A percentile compares a stretch with the other conserved stretches of the same genome.
Evolutionary conservation across 2,329 filamentous ascomycete species (phyloP).

Genomic region (Scedosporium minutisporum): DNA sequence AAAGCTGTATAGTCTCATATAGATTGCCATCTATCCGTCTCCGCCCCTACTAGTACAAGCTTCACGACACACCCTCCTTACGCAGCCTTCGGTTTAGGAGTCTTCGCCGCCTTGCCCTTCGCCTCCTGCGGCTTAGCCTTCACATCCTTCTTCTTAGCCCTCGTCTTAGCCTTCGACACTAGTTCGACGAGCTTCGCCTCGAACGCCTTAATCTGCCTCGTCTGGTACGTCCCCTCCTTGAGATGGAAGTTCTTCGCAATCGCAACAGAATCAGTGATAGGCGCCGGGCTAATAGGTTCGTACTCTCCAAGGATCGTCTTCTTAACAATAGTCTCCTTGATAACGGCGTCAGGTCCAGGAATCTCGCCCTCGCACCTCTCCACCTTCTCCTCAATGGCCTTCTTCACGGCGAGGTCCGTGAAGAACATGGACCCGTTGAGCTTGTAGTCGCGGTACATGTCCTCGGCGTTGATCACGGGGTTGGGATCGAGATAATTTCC

Average conservation of each 20-base stretch:
- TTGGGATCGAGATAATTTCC: slow-evolving; percentile 23
- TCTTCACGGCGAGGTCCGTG: slow-evolving; percentile 18
- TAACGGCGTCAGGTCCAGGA: slow-evolving; percentile 9
- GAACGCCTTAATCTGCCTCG: slow-evolving; percentile 24
- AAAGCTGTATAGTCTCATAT: slow-evolving; percentile 8
- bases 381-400: slow-evolving; percentile 19
- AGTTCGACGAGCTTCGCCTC: slow-evolving; percentile 25
- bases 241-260: slow-evolving; percentile 27
- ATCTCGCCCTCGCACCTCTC: slow-evolving; percentile 11
- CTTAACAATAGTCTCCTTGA: slow-evolving; percentile 19
- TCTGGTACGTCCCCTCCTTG: slow-evolving; percentile 25
- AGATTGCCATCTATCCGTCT: slow-evolving; percentile 2
- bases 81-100: not conserved
- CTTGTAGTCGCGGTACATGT: slow-evolving; percentile 22
- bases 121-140: not conserved
- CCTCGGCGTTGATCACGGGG: slow-evolving; percentile 18
- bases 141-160: not conserved
- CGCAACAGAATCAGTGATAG: slow-evolving; percentile 22
- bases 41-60: not conserved
- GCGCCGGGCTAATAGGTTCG: slow-evolving; percentile 20
- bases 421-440: slow-evolving; percentile 21
- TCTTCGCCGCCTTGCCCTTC: slow-evolving; percentile 1
- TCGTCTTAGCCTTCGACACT: not conserved
- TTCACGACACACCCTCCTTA: not conserved
- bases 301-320: slow-evolving; percentile 26